Evolutionary conservation across 371 early-diverging fungal species (phyloP).

Genomic region (Zancudomyces culisetae): DNA sequence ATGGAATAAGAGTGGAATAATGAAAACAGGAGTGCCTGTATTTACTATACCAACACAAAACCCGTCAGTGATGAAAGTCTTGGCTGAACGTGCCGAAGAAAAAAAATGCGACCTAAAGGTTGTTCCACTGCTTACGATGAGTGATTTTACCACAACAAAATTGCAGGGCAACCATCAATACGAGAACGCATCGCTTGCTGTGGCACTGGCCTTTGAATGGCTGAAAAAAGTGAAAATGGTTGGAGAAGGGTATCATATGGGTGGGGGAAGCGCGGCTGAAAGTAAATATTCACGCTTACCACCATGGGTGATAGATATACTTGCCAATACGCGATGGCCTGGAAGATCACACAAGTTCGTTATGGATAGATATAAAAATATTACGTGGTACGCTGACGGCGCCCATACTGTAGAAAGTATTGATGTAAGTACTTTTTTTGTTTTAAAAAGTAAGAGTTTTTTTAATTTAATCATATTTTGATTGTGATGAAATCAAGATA

Average conservation of each 20-base stretch:
- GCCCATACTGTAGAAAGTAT: slow-evolving; percentile 87
- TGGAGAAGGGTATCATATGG: neutral
- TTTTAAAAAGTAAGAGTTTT: no score
- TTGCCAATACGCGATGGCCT: slow-evolving; percentile 57
- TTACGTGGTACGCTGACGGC: slow-evolving; percentile 73
- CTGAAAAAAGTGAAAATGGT: slow-evolving; percentile 5
- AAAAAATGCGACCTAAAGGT: slow-evolving; percentile 23
- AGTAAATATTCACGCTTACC: neutral
- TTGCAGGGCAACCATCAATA: slow-evolving; percentile 73
- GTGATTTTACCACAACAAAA: no score
- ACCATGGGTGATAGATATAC: slow-evolving; percentile 22
- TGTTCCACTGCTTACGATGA: neutral
- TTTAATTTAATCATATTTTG: no score
- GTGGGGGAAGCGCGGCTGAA: neutral
- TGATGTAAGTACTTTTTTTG: no score
- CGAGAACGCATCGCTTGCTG: slow-evolving; percentile 64
- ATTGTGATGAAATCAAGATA: no score
- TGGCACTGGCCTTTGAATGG: slow-evolving; percentile 44
- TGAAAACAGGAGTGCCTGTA: slow-evolving; percentile 51
- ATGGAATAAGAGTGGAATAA: slow-evolving; percentile 87
- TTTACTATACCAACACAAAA: slow-evolving; percentile 44
- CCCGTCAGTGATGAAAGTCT: slow-evolving; percentile 42
- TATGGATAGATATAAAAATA: slow-evolving; percentile 14
- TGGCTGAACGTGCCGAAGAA: slow-evolving; percentile 47
- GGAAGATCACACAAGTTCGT: slow-evolving; percentile 61